Conservation (phyloP, 2,329 filamentous ascomycete species). For the Aspergillus tubingensis region DNA sequence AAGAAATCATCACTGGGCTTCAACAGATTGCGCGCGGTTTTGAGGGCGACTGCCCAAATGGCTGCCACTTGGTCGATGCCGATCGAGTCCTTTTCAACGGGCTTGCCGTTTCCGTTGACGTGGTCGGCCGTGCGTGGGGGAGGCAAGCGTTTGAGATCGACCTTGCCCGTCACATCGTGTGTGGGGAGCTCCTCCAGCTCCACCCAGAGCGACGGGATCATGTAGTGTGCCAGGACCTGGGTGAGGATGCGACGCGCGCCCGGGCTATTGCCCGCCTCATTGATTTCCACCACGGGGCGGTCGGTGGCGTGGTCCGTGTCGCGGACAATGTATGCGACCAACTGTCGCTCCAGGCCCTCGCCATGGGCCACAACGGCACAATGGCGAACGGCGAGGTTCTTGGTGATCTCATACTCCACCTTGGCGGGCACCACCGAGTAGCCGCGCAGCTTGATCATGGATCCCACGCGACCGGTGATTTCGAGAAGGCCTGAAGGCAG, state of each 20-base stretch:
- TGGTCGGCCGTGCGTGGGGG: constrained; percentile 58
- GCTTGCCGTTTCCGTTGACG: constrained; percentile 45
- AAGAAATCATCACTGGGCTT: constrained; percentile 76
- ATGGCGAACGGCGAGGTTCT: constrained; percentile 68
- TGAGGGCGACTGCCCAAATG: constrained; percentile 71
- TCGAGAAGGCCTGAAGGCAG: constrained; percentile 69
- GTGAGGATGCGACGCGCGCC: constrained; percentile 66
- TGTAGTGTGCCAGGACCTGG: constrained; percentile 73
- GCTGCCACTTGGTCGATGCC: constrained; percentile 67
- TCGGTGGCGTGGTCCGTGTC: constrained; percentile 61
- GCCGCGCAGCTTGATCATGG: constrained; percentile 79
- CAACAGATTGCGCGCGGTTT: constrained; percentile 63
- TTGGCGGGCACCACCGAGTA: constrained; percentile 78
- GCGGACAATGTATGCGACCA: constrained; percentile 74
- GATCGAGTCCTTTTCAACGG: constrained; percentile 63
- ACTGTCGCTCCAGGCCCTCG: constrained; percentile 71
- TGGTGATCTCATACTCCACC: constrained; percentile 71
- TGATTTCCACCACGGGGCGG: constrained; percentile 65
- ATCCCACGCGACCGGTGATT: constrained; percentile 73
- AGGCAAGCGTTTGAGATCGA: constrained; percentile 71
- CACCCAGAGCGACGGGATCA: constrained; percentile 79
- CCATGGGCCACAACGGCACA: constrained; percentile 74
- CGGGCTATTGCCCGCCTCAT: constrained; percentile 71
- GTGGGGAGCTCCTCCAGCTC: constrained; percentile 71
- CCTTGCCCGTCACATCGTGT: constrained; percentile 76